Percentiles rank a stretch among this genome's conserved stretches.
Evolutionary conservation across 768 basidiomycete genomes (phyloP).

Genomic region (Scleroderma citrinum): DNA sequence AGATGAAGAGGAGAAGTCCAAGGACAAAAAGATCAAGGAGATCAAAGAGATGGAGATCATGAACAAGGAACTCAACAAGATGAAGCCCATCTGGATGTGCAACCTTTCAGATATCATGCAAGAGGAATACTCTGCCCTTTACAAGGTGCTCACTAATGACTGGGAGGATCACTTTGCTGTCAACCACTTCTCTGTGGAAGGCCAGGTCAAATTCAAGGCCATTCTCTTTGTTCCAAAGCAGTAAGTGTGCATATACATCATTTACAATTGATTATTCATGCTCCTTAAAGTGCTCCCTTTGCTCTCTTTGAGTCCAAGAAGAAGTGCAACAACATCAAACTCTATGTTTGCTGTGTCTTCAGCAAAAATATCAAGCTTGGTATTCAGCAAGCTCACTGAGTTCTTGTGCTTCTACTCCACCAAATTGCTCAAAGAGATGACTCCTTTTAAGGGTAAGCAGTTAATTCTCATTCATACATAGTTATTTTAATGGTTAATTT

Average conservation of each 20-base stretch:
- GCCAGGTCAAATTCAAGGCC: constrained; percentile 99
- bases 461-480: background rate
- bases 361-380: constrained; percentile 99
- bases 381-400: constrained; percentile 98
- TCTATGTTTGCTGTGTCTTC: constrained; percentile 99
- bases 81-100: constrained; percentile 99
- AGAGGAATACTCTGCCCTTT: constrained; percentile 95
- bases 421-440: constrained; percentile 84
- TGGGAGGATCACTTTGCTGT: constrained; percentile 99
- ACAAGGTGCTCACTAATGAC: constrained; percentile 99
- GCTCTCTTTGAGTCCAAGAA: constrained; percentile 99
- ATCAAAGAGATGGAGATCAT: constrained; percentile 82
- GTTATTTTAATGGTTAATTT: background rate
- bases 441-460: constrained; percentile 81
- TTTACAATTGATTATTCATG: background rate
- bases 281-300: constrained; percentile 77
- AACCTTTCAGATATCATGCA: constrained; percentile 90
- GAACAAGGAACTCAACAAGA: constrained; percentile 99
- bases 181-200: constrained; percentile 99
- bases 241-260: constrained; percentile 35
- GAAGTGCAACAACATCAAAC: constrained; percentile 99
- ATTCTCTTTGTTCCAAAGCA: constrained; percentile 97
- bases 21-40: constrained; percentile 93
- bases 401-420: constrained; percentile 99
- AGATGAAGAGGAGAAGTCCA: constrained; percentile 76